phyloP scores from a whole-genome alignment of 2,329 filamentous ascomycete species.

The Penicillium freii region DNA sequence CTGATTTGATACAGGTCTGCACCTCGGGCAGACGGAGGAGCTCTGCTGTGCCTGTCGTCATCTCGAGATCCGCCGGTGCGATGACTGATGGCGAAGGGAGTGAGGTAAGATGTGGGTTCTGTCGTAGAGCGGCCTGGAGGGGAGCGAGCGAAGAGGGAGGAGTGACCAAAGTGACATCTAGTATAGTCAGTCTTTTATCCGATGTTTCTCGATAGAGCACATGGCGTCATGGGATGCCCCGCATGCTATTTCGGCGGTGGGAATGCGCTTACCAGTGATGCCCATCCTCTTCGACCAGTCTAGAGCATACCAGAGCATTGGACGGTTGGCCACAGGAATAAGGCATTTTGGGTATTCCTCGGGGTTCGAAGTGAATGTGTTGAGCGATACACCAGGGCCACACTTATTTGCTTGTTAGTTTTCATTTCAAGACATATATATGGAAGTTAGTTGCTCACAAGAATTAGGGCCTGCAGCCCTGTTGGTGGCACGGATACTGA shows the following conservation, averaged over 20 bases:
- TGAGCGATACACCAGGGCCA: conserved; percentile 48
- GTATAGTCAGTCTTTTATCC: conserved; percentile 6
- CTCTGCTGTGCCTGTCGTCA: conserved; percentile 85
- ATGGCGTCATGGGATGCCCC: conserved; percentile 3
- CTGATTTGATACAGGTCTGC: conserved; percentile 70
- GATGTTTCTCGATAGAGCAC: neutral
- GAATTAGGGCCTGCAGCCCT: conserved; percentile 50
- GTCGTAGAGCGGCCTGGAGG: conserved; percentile 48
- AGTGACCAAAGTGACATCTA: conserved; percentile 51
- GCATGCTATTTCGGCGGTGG: neutral
- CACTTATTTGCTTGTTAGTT: conserved; percentile 10
- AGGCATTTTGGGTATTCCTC: conserved; percentile 43
- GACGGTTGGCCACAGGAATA: conserved; percentile 50
- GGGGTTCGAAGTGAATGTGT: conserved; percentile 51
- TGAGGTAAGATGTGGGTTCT: conserved; percentile 52
- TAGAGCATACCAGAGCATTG: conserved; percentile 51
- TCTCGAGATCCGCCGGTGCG: conserved; percentile 70
- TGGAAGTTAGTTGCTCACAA: conserved; percentile 32
- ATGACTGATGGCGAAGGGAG: conserved; percentile 64
- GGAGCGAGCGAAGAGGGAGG: conserved; percentile 45
- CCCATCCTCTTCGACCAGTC: conserved; percentile 52
- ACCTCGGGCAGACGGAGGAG: conserved; percentile 83
- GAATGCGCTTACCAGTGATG: conserved; percentile 43
- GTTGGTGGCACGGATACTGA: conserved; percentile 55
- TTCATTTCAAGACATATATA: neutral